Evolutionary conservation across 148 eudicot genomes (phyloP).

Genomic region (Talinum fruticosum): DNA sequence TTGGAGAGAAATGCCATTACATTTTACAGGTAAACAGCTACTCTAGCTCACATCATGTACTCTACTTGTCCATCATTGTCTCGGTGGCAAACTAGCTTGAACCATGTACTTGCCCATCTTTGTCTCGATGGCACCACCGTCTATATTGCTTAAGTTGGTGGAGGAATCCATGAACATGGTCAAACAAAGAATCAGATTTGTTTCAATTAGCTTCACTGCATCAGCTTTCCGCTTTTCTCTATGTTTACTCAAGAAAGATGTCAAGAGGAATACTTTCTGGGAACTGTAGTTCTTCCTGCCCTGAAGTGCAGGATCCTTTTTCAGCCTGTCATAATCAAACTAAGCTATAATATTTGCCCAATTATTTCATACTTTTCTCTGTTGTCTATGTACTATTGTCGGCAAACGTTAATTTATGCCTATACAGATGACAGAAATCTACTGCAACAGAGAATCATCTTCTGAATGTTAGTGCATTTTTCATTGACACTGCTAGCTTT

Average conservation of each 20-base stretch:
- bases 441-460: too few relatives aligned
- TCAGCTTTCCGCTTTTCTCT: background rate
- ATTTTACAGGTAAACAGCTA: too few relatives aligned
- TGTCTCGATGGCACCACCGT: too few relatives aligned
- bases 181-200: background rate
- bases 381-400: background rate
- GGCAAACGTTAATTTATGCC: background rate
- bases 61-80: too few relatives aligned
- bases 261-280: background rate
- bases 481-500: slow-evolving; percentile 6
- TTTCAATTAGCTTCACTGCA: background rate
- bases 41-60: too few relatives aligned
- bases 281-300: background rate
- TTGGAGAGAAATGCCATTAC: too few relatives aligned
- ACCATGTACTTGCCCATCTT: too few relatives aligned
- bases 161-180: too few relatives aligned
- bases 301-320: background rate
- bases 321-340: background rate
- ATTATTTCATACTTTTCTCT: background rate
- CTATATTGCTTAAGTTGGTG: too few relatives aligned
- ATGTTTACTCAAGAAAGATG: background rate
- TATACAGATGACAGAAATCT: background rate
- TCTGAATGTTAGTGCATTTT: too few relatives aligned
- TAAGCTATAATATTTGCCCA: background rate
- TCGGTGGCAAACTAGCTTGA: too few relatives aligned